Percentiles rank a stretch among this genome's conserved stretches.
phyloP scores from a whole-genome alignment of 2,329 filamentous ascomycete genomes.

The Aciculosporium take region DNA sequence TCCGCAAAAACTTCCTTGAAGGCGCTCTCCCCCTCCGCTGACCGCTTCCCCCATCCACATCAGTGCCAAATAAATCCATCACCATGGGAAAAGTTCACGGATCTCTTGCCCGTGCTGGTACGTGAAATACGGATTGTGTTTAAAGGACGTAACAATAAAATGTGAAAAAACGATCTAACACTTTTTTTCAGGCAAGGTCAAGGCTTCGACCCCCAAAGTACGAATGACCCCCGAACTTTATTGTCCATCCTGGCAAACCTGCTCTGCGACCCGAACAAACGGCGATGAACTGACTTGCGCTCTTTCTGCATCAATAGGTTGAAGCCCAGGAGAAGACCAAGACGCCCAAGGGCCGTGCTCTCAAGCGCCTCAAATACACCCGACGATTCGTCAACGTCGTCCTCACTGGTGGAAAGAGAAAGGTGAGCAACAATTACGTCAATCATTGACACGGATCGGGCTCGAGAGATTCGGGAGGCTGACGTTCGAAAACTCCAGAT shows the following conservation, averaged over 20 bases:
- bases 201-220: slow-evolving; percentile 90
- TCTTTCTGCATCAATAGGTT: slow-evolving; percentile 37
- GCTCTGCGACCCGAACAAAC: slow-evolving; percentile 5
- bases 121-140: slow-evolving; percentile 7
- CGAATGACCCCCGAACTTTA: slow-evolving; percentile 18
- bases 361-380: slow-evolving; percentile 94
- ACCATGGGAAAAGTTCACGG: slow-evolving; percentile 90
- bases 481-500: slow-evolving; percentile 37
- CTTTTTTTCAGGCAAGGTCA: slow-evolving; percentile 67
- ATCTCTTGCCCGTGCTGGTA: slow-evolving; percentile 74
- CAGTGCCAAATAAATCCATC: slow-evolving; percentile 24
- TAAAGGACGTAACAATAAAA: neutral
- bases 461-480: slow-evolving; percentile 10
- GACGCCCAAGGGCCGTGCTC: slow-evolving; percentile 89
- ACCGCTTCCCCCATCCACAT: slow-evolving; percentile 21
- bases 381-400: slow-evolving; percentile 98
- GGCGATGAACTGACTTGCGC: slow-evolving; percentile 18
- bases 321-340: slow-evolving; percentile 92
- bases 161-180: neutral
- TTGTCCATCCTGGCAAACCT: slow-evolving; percentile 1
- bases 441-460: neutral
- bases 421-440: slow-evolving; percentile 44
- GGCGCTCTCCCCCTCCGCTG: slow-evolving; percentile 11
- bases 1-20: slow-evolving; percentile 20
- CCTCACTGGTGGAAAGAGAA: slow-evolving; percentile 94